Percentiles rank a stretch among this genome's conserved stretches.
Evolutionary conservation across 306 rosid genomes (phyloP).

Genomic region (Begonia fuchsioides): DNA sequence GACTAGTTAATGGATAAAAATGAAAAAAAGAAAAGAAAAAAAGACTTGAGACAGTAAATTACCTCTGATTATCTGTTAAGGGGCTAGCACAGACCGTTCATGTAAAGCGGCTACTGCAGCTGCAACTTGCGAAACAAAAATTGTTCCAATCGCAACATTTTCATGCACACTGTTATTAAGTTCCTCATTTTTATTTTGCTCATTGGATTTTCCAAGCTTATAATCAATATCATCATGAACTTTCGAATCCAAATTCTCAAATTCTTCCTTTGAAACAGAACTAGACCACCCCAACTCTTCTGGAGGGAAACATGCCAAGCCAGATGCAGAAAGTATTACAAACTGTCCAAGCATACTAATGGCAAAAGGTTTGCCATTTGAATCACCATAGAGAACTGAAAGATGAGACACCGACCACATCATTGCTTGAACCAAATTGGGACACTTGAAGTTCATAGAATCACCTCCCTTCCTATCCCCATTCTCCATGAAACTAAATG

Average conservation of each 20-base stretch:
- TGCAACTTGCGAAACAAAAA: constrained; percentile 48
- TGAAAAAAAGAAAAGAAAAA: background rate
- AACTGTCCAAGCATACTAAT: constrained; percentile 37
- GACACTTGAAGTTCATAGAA: constrained; percentile 26
- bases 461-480: constrained; percentile 6
- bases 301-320: constrained; percentile 23
- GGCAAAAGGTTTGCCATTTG: constrained; percentile 39
- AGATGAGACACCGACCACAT: constrained; percentile 60
- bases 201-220: constrained; percentile 2
- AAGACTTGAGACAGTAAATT: constrained; percentile 6
- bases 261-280: constrained; percentile 13
- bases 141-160: constrained; percentile 12
- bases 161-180: constrained; percentile 1
- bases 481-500: constrained; percentile 12
- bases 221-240: constrained; percentile 3
- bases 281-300: constrained; percentile 13
- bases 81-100: constrained; percentile 45
- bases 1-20: background rate
- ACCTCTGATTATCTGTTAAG: constrained; percentile 43
- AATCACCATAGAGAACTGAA: constrained; percentile 48
- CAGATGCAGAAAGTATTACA: constrained; percentile 32
- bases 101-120: constrained; percentile 81
- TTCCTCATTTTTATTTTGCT: constrained; percentile 9
- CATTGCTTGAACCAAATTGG: constrained; percentile 33
- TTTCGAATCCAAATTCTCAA: constrained; percentile 4